Percentiles rank a stretch among this genome's conserved stretches.
phyloP scores from a whole-genome alignment of 768 basidiomycete genomes.

The Mycena chlorophos region DNA sequence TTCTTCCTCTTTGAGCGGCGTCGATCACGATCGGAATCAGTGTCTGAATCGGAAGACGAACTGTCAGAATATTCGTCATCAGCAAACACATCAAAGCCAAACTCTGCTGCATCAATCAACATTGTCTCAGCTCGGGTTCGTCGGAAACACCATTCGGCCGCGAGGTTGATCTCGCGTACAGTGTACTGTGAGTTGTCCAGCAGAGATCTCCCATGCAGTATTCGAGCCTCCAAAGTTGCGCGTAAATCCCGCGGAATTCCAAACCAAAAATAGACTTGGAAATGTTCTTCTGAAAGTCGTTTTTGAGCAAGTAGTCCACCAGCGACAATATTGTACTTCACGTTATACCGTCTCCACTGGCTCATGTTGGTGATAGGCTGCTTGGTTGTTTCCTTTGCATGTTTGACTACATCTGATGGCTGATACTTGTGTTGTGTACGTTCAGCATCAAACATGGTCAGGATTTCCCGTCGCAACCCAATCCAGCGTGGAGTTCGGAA shows the following conservation, averaged over 20 bases:
- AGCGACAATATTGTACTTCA: conserved; percentile 14
- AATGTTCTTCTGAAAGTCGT: not conserved
- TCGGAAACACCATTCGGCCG: conserved; percentile 7
- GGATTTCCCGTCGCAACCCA: conserved; percentile 1
- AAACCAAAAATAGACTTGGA: conserved; percentile 13
- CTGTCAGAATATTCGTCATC: not conserved
- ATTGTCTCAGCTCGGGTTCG: conserved; percentile 1
- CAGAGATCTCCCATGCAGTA: not conserved
- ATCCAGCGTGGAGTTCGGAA: conserved; percentile 1
- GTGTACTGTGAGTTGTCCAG: conserved; percentile 2
- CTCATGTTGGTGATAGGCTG: conserved; percentile 1
- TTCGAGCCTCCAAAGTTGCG: not conserved
- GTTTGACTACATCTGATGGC: conserved; percentile 1
- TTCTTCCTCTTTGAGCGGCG: not conserved
- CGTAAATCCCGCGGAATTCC: conserved; percentile 7
- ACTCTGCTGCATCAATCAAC: not conserved
- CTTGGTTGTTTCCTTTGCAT: conserved; percentile 1
- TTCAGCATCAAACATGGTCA: conserved; percentile 14
- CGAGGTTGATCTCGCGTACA: not conserved
- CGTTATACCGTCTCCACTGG: conserved; percentile 12
- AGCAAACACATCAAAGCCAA: not conserved
- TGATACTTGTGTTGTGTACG: conserved; percentile 1
- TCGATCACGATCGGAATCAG: not conserved
- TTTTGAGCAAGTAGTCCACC: conserved; percentile 3
- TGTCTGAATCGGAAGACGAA: not conserved